Evolutionary conservation across 352 stramenopile genomes (phyloP), one percentile per base, ranked within the genome.

Genomic region (Pythium dissimile): DNA sequence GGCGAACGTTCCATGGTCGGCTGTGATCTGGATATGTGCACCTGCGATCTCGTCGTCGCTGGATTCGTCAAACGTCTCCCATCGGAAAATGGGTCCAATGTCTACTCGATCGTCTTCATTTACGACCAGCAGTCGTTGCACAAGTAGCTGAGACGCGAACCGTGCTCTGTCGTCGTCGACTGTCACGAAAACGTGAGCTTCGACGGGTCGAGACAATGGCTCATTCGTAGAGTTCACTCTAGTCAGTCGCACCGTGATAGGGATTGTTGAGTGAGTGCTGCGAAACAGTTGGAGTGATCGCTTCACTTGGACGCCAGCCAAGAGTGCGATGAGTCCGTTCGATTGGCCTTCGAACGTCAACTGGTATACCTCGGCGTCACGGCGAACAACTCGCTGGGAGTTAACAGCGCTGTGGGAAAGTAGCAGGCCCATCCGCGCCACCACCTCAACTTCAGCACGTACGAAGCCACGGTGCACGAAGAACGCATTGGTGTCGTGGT

Each of bases 341-440:
- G 41, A 30, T 20, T 15, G 38, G n/a, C 47, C 56, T 53, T 64
- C 28, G 37, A 64, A 58, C 15, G 18, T 26, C 21, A 64, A 18
- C 28, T 42, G 47, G n/a, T 43, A 13, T 9, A 42, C 18, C 16
- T 47, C 49, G 15, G 7, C 3, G 13, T 18, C 49, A 5, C 21
- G 13, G n/a, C 48, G 46, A 13, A 6, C 16, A 3, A 20, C 24
- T 12, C 21, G 34, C 10, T 5, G 47, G 7, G 37, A 2, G 7
- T 42, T 15, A 32, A 55, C 5, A 26, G 30, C 30, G 37, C 26
- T 34, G 12, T 62, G 49, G 12, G 32, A 28, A 42, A 62, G 4
- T 13, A 16, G 12, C 12, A 64, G 23, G 6, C 41, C 39, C 12
- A 11, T 57, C 9, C 6, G 49, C 27, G 6, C 8, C n/a, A 18